Evolutionary conservation across 1,284 basidiomycete species (phyloP).

Genomic region (Cutaneotrichosporon sp.): DNA sequence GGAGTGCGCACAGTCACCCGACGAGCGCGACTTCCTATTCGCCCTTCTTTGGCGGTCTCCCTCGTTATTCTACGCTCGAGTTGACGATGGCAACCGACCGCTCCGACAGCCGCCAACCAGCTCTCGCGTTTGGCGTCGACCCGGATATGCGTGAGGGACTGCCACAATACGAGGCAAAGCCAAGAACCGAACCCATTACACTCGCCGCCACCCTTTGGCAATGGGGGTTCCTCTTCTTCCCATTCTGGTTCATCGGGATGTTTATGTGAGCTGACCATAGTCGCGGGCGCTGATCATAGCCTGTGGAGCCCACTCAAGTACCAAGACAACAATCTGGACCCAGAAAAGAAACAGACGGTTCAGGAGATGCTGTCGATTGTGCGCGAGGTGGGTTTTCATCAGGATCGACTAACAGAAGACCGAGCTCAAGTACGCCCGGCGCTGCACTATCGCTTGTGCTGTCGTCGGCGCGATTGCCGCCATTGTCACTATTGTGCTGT

Average conservation of each 20-base stretch:
- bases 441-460: slow-evolving; percentile 34
- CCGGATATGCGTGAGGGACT: slow-evolving; percentile 8
- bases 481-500: slow-evolving; percentile 16
- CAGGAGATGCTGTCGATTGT: slow-evolving; percentile 47
- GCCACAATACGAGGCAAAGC: neutral
- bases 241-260: slow-evolving; percentile 46
- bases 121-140: slow-evolving; percentile 9
- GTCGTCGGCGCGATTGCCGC: slow-evolving; percentile 20
- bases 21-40: neutral
- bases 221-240: slow-evolving; percentile 46
- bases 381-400: slow-evolving; percentile 31
- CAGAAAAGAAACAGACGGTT: slow-evolving; percentile 41
- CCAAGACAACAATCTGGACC: slow-evolving; percentile 37
- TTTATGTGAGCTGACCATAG: slow-evolving; percentile 32
- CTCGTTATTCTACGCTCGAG: slow-evolving; percentile 8
- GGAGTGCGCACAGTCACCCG: neutral
- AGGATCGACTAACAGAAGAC: slow-evolving; percentile 29
- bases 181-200: slow-evolving; percentile 38
- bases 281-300: slow-evolving; percentile 19
- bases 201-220: slow-evolving; percentile 42
- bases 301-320: slow-evolving; percentile 37
- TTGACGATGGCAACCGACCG: neutral
- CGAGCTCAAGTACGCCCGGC: slow-evolving; percentile 47
- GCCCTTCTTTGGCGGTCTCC: slow-evolving; percentile 3
- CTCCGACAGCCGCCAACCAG: neutral